Base-by-base conservation (phyloP, 2,329 filamentous ascomycete species). In the Trichoderma sp. region DNA sequence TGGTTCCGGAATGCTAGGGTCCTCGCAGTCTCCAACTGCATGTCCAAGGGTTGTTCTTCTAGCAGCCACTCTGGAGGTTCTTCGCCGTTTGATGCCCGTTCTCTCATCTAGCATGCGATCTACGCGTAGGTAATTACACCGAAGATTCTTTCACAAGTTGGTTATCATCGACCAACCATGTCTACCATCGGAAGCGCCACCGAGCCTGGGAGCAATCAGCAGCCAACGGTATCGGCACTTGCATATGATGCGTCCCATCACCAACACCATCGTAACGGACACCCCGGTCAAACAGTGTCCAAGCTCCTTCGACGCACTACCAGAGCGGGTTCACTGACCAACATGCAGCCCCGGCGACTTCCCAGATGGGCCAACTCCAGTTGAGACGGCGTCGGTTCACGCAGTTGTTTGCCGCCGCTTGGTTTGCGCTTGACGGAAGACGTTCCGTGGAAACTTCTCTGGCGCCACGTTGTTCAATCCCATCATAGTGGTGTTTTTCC, bases 351-450 rank as follows among this genome's bases (percentile, higher is more conserved):
- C 57, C 45, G 30, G 57, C 15, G 5, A 50, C 17, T 47, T 41
- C 45, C 57, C 28, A 48, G 28, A 60, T 26, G 24, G 30, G 44
- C 19, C 10, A 59, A 19, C 39, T 9, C 7, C 17, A 50, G 15
- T 30, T 7, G 44, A 41, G 55, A 47, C 15, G 19, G 21, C 19
- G 34, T 39, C 3, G 34, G 3, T 39, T 39, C 12, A 24, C 21
- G 34, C 10, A 39, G 34, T 41, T 34, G n/a, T 41, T 50, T 41
- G 57, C 57, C 45, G 56, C 56, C 44, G 30, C 57, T 15, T n/a
- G 30, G 14, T 39, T 12, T 39, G 34, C 34, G 12, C 34, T 39
- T 14, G 14, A 39, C 14, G 34, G 34, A 26, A 44, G 21, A 7
- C 17, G n/a, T 19, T 41, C 7, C 17, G 10, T 17, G n/a, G 17